Conservation (phyloP, 768 basidiomycete species). For the Tremella mesenterica region DNA sequence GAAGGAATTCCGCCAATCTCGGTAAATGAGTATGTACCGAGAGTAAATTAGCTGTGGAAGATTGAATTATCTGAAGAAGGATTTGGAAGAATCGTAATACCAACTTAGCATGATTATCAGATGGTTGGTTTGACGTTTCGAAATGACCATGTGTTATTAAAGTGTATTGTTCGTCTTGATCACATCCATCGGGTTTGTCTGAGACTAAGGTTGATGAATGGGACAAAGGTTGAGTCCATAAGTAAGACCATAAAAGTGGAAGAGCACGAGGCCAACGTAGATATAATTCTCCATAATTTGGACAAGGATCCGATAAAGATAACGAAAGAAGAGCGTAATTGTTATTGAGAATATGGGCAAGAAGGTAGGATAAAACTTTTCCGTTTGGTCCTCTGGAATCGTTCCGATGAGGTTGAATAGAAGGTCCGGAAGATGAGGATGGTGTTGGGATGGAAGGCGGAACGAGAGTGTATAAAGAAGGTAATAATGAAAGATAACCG, state of each 20-base stretch:
- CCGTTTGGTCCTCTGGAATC: too few relatives aligned
- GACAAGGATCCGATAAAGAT: conserved; percentile 5
- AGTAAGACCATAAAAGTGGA: conserved; percentile 21
- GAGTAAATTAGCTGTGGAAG: conserved; percentile 23
- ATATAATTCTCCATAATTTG: conserved; percentile 10
- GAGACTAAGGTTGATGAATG: too few relatives aligned
- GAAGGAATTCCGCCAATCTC: conserved; percentile 16
- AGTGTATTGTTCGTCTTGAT: neutral
- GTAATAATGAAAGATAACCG: conserved; percentile 4
- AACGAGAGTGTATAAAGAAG: conserved; percentile 3
- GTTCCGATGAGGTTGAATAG: neutral
- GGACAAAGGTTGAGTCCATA: conserved; percentile 9
- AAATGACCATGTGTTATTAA: conserved; percentile 1
- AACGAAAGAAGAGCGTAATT: conserved; percentile 32
- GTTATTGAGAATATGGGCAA: conserved; percentile 34
- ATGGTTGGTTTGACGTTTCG: conserved; percentile 4
- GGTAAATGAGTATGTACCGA: conserved; percentile 16
- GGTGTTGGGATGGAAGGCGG: neutral
- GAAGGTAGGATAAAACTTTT: conserved; percentile 26
- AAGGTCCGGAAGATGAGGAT: neutral
- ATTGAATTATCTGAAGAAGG: conserved; percentile 13
- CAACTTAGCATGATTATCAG: neutral
- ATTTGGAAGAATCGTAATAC: conserved; percentile 2
- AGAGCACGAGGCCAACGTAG: conserved; percentile 9
- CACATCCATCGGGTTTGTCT: too few relatives aligned